Evolutionary conservation across 169 alveolate species (phyloP).

Genomic region (Cyclospora cayetanensis): DNA sequence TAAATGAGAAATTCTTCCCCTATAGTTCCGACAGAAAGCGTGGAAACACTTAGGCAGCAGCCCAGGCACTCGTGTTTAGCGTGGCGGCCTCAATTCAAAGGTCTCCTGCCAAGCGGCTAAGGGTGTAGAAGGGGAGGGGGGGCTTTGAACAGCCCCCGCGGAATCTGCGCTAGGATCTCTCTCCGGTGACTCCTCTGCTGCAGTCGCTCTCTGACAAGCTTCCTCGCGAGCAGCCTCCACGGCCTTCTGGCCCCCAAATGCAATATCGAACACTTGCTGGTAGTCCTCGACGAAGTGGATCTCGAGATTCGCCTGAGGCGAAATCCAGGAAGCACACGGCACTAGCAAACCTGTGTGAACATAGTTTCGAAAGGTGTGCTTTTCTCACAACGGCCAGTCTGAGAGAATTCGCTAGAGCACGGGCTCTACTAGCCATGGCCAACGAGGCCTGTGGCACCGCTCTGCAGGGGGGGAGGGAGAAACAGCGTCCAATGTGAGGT

Average conservation of each 20-base stretch:
- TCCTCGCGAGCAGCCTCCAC: too few relatives aligned
- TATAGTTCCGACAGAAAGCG: too few relatives aligned
- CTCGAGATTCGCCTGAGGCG: slow-evolving; percentile 58
- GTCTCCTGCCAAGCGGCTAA: too few relatives aligned
- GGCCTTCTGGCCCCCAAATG: slow-evolving; percentile 63
- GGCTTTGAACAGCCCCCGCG: neutral
- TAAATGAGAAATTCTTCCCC: too few relatives aligned
- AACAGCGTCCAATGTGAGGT: too few relatives aligned
- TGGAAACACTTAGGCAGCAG: too few relatives aligned
- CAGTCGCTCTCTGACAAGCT: too few relatives aligned
- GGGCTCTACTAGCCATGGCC: neutral
- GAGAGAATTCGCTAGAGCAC: neutral
- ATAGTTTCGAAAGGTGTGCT: neutral
- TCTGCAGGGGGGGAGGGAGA: neutral
- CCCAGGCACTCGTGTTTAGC: too few relatives aligned
- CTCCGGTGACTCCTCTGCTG: neutral
- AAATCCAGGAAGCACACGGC: neutral
- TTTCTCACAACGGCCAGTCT: neutral
- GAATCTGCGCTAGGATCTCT: neutral
- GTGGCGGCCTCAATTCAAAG: too few relatives aligned
- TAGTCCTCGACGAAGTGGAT: slow-evolving; percentile 76
- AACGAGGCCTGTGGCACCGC: neutral
- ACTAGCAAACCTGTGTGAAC: neutral
- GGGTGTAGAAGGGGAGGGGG: too few relatives aligned
- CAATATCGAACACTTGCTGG: slow-evolving; percentile 72